phyloP scores from a whole-genome alignment of 2,329 filamentous ascomycete species.

The Penicillium hesseltinei region DNA sequence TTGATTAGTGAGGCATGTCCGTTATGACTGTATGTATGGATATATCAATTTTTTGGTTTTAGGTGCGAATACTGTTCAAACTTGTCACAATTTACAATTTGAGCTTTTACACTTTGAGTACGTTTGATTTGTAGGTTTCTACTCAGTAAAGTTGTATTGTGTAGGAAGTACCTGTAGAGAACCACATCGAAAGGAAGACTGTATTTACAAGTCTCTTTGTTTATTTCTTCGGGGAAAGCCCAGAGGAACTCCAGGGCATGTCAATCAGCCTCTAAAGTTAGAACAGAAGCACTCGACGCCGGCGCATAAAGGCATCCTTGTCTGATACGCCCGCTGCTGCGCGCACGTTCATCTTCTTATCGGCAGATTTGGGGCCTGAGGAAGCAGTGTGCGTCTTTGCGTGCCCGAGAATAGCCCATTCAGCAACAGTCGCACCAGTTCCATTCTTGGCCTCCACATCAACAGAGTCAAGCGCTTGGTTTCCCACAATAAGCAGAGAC shows the following conservation, averaged over 20 bases:
- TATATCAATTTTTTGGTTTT: not conserved
- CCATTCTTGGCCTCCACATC: conserved; percentile 36
- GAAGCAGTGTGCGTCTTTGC: not conserved
- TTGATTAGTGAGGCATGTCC: conserved; percentile 22
- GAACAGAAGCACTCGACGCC: conserved; percentile 1
- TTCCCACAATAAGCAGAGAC: conserved; percentile 46
- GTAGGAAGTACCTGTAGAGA: not conserved
- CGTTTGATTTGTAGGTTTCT: not conserved
- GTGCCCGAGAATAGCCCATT: conserved; percentile 46
- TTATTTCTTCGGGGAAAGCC: too few relatives aligned
- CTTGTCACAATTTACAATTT: not conserved
- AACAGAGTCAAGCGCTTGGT: conserved; percentile 36
- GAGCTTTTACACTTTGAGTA: not conserved
- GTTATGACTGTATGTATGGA: conserved; percentile 1
- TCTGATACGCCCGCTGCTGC: conserved; percentile 9
- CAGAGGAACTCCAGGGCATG: not conserved
- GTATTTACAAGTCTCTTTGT: not conserved
- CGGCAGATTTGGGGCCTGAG: not conserved
- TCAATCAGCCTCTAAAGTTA: conserved; percentile 1
- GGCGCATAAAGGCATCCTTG: conserved; percentile 9
- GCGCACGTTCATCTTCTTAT: conserved; percentile 17
- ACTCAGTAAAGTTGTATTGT: not conserved
- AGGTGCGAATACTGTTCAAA: not conserved
- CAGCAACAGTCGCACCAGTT: conserved; percentile 48
- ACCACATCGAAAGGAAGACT: not conserved